These are phyloP conservation scores for Antarctomyces pellizariae DNA, from an alignment of 495 filamentous ascomycete species.

Conservation along the genomic window DNA sequence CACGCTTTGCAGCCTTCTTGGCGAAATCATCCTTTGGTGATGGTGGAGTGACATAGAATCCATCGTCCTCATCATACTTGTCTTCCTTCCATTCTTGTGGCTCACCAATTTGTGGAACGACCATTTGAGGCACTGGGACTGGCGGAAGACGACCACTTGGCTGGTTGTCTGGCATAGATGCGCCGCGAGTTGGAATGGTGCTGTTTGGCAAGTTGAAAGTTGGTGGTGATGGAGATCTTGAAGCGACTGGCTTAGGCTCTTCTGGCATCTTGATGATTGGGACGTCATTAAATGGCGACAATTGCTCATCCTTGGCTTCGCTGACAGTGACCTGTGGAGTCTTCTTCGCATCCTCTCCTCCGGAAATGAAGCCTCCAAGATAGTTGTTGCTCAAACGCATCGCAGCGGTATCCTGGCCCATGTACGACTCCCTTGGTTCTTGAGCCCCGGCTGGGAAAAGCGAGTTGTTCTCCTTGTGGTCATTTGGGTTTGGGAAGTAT, in stretches of 20 bases:
- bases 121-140: neutral
- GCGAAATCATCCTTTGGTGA: slow-evolving; percentile 14
- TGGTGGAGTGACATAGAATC: slow-evolving; percentile 26
- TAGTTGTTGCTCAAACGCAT: slow-evolving; percentile 21
- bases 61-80: slow-evolving; percentile 39
- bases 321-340: too few species aligned
- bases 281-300: too few species aligned
- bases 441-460: too few species aligned
- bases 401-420: slow-evolving; percentile 13
- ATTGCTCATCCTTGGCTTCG: too few species aligned
- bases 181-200: neutral
- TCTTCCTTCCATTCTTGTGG: slow-evolving; percentile 4
- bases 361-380: slow-evolving; percentile 22
- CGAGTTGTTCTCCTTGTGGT: too few species aligned
- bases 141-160: neutral
- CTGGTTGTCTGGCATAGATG: neutral
- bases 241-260: too few species aligned
- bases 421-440: slow-evolving; percentile 17
- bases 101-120: neutral
- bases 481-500: too few species aligned
- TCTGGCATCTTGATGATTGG: too few species aligned
- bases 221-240: neutral
- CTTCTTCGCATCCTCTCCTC: too few species aligned
- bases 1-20: slow-evolving; percentile 4
- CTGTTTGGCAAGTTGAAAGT: too few species aligned